Evolutionary conservation across 169 alveolate species (phyloP).

Genomic region (Cyclospora cayetanensis): DNA sequence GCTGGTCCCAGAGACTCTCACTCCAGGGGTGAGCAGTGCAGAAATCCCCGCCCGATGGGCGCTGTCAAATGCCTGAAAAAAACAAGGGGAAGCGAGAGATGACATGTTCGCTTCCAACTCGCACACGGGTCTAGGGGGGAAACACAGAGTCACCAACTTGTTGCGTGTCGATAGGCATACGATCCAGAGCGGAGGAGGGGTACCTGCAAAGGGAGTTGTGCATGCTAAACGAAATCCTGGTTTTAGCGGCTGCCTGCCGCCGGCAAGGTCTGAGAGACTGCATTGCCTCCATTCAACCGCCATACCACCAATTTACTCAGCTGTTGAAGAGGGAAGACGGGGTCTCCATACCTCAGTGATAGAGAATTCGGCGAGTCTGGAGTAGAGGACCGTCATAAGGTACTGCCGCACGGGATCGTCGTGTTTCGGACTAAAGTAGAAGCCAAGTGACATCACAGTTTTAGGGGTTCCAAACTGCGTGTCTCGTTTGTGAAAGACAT

Average conservation of each 20-base stretch:
- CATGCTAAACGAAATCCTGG: too few species aligned
- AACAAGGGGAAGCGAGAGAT: not conserved
- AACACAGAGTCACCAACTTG: too few species aligned
- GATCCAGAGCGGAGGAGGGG: too few species aligned
- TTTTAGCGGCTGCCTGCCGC: too few species aligned
- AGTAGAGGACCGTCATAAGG: constrained; percentile 24
- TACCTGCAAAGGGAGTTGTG: too few species aligned
- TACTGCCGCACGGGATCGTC: not conserved
- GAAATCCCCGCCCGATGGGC: not conserved
- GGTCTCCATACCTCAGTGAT: constrained; percentile 57
- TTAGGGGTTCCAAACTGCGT: not conserved
- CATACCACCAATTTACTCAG: too few species aligned
- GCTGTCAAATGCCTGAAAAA: constrained; percentile 5
- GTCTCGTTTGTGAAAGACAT: constrained; percentile 47
- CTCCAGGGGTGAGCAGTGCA: not conserved
- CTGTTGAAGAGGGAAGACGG: too few species aligned
- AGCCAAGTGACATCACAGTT: not conserved
- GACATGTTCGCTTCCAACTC: too few species aligned
- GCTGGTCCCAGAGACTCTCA: not conserved
- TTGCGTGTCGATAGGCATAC: too few species aligned
- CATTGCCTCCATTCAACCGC: too few species aligned
- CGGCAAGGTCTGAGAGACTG: too few species aligned
- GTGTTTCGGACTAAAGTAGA: constrained; percentile 31
- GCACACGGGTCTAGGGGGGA: too few species aligned
- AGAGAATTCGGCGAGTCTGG: not conserved